Conservation (phyloP, 225 moss, liverwort and hornwort species). For the Bryum argenteum region DNA sequence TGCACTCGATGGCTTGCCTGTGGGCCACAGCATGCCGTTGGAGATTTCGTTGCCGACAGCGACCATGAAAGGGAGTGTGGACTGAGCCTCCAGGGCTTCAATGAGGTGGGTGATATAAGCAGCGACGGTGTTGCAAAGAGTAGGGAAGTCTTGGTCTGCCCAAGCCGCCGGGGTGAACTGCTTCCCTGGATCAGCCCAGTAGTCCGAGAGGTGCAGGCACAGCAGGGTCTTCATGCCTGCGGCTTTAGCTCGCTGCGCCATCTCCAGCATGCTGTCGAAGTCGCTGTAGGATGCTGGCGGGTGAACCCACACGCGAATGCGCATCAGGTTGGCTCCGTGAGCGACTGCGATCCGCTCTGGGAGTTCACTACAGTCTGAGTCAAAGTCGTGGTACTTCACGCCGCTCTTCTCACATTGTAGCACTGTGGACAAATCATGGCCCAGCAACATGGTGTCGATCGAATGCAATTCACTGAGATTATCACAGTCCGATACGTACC, state of each 20-base stretch:
- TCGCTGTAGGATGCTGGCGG: slow-evolving; percentile 51
- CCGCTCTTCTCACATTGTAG: slow-evolving; percentile 54
- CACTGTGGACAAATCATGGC: slow-evolving; percentile 61
- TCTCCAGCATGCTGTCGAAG: slow-evolving; percentile 42
- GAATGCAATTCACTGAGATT: background rate
- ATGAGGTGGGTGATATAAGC: slow-evolving; percentile 33
- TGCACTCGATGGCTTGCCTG: slow-evolving; percentile 17
- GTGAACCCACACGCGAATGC: slow-evolving; percentile 58
- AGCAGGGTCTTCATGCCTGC: slow-evolving; percentile 42
- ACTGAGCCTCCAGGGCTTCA: slow-evolving; percentile 32
- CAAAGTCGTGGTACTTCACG: slow-evolving; percentile 43
- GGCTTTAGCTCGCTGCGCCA: slow-evolving; percentile 39
- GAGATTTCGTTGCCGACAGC: slow-evolving; percentile 59
- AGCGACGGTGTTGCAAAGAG: slow-evolving; percentile 38
- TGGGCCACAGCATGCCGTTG: slow-evolving; percentile 49
- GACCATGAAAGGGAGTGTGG: slow-evolving; percentile 48
- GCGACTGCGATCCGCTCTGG: slow-evolving; percentile 46
- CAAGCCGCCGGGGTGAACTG: slow-evolving; percentile 46
- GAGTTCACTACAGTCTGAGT: slow-evolving; percentile 2
- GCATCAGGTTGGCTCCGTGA: slow-evolving; percentile 54
- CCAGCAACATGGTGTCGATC: slow-evolving; percentile 36
- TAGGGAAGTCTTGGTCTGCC: slow-evolving; percentile 36
- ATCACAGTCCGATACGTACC: background rate
- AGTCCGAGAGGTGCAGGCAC: slow-evolving; percentile 61
- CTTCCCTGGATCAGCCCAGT: slow-evolving; percentile 59